Percentiles rank a stretch among this genome's conserved stretches.
Evolutionary conservation across 495 filamentous ascomycete species (phyloP).

Genomic region (Barbatosphaeria neglecta): DNA sequence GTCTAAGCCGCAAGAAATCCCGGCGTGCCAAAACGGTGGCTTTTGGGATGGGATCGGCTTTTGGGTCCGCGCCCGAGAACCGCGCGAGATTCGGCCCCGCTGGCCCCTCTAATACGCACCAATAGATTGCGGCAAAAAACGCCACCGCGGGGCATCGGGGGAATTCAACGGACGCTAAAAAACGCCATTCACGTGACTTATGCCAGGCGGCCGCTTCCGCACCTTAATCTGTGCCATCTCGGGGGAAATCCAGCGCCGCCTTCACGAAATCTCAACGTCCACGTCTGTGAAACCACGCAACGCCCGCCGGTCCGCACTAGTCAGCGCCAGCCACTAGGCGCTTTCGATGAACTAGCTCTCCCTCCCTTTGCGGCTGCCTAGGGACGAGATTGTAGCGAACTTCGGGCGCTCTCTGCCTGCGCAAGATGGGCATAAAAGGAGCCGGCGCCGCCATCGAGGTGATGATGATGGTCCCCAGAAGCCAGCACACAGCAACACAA

Average conservation of each 20-base stretch:
- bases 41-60: no score
- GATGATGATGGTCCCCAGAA: constrained; percentile 6
- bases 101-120: no score
- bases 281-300: no score
- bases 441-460: not conserved
- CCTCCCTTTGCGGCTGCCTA: not conserved
- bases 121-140: not conserved
- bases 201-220: no score
- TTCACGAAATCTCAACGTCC: no score
- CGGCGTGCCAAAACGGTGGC: no score
- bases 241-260: no score
- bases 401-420: not conserved
- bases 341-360: no score
- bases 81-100: not conserved
- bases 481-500: not conserved
- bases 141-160: not conserved
- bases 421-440: not conserved
- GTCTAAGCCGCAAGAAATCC: no score
- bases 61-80: not conserved
- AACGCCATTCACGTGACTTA: not conserved
- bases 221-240: no score
- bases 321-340: no score
- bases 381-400: not conserved
- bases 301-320: no score
- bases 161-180: not conserved